phyloP scores from a whole-genome alignment of 257 asterid genomes.

The Fraxinus cuspidata region DNA sequence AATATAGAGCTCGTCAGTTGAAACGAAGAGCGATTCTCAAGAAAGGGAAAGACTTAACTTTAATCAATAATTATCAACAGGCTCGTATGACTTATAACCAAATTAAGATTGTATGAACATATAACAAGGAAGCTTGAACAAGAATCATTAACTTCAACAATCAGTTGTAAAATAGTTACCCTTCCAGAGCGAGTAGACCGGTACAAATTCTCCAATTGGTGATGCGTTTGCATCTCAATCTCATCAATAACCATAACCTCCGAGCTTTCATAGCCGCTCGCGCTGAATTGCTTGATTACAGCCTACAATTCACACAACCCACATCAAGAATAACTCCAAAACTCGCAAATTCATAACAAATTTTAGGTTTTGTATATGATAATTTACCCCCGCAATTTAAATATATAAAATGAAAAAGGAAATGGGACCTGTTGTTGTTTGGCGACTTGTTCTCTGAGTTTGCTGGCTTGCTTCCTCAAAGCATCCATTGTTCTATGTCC shows the following conservation, averaged over 20 bases:
- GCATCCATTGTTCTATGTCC: conserved; percentile 62
- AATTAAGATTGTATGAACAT: background rate
- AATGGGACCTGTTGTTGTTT: conserved; percentile 85
- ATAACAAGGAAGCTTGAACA: background rate
- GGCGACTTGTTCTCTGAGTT: conserved; percentile 91
- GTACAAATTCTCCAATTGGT: conserved; percentile 80
- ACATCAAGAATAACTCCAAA: conserved; percentile 1
- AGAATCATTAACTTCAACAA: background rate
- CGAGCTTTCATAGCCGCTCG: conserved; percentile 90
- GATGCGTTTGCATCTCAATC: conserved; percentile 87
- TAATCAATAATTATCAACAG: background rate
- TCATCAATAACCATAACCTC: conserved; percentile 87
- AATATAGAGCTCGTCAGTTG: background rate
- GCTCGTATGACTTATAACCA: background rate
- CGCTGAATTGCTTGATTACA: conserved; percentile 88
- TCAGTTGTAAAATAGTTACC: conserved; percentile 45
- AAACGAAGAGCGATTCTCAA: background rate
- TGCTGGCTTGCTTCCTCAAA: conserved; percentile 88
- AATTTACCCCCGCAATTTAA: background rate
- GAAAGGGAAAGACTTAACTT: background rate
- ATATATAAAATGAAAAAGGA: background rate
- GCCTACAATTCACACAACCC: conserved; percentile 52
- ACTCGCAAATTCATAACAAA: background rate
- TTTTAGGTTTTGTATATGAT: background rate
- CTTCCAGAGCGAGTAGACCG: conserved; percentile 88